Evolutionary conservation across 495 filamentous ascomycete genomes (phyloP).

Genomic region (Astrocystis sublimbata): DNA sequence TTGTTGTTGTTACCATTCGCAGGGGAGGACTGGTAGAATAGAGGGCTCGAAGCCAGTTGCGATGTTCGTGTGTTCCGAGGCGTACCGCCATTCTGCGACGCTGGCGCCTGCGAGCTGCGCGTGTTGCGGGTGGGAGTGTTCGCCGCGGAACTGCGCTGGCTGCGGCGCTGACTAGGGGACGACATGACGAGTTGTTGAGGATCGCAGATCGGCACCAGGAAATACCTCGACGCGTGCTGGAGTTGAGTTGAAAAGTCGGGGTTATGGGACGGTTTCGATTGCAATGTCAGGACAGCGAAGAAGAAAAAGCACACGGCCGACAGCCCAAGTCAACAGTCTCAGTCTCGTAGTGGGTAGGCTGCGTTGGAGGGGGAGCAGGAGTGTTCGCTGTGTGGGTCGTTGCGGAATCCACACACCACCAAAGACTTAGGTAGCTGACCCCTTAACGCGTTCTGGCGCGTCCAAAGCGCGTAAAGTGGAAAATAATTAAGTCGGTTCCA

Average conservation of each 20-base stretch:
- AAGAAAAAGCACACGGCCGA: neutral
- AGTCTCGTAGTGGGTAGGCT: neutral
- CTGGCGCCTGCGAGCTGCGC: constrained; percentile 52
- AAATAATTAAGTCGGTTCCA: constrained; percentile 10
- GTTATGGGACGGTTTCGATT: neutral
- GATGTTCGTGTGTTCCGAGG: constrained; percentile 46
- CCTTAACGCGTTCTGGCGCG: constrained; percentile 17
- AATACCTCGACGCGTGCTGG: neutral
- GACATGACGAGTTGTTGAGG: constrained; percentile 48
- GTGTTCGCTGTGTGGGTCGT: constrained; percentile 1
- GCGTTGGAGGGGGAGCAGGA: neutral
- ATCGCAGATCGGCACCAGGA: neutral
- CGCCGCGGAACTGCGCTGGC: constrained; percentile 54
- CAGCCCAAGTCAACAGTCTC: too few species aligned
- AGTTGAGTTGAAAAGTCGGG: neutral
- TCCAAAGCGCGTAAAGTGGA: constrained; percentile 19
- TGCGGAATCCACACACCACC: too few species aligned
- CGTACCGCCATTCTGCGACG: constrained; percentile 41
- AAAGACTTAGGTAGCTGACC: too few species aligned
- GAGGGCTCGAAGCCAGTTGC: constrained; percentile 70
- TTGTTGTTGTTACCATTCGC: constrained; percentile 46
- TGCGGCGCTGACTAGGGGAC: constrained; percentile 57
- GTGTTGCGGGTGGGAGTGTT: constrained; percentile 56
- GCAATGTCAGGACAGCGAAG: neutral
- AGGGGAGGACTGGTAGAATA: constrained; percentile 82